These are phyloP conservation scores for Cokeromyces recurvatus DNA, from an alignment of 371 early-diverging fungal genomes.

Conservation along the genomic window DNA sequence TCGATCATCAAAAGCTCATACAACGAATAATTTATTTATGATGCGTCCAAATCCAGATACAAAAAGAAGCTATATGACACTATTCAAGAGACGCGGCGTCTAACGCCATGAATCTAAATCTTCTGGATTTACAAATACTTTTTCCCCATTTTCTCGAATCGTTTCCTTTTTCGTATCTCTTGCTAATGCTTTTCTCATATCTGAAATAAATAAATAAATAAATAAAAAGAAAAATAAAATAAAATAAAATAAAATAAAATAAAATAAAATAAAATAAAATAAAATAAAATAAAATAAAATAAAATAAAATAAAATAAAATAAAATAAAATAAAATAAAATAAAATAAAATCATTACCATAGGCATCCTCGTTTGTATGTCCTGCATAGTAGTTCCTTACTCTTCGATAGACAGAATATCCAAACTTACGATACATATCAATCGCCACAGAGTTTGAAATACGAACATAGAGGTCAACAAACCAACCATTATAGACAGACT, in stretches of 20 bases:
- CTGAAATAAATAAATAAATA: constrained; percentile 44
- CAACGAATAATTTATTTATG: constrained; percentile 40
- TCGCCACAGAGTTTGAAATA: constrained; percentile 91
- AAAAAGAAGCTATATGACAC: no score
- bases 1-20: constrained; percentile 25
- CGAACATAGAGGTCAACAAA: constrained; percentile 99
- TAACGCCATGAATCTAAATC: constrained; percentile 51
- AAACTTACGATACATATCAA: constrained; percentile 92
- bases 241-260: not conserved
- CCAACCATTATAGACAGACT: constrained; percentile 87
- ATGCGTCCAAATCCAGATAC: constrained; percentile 41
- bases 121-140: constrained; percentile 53
- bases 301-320: no score
- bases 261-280: not conserved
- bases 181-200: constrained; percentile 86
- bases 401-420: constrained; percentile 93
- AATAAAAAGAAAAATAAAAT: not conserved
- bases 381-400: constrained; percentile 88
- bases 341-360: constrained; percentile 56
- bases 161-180: constrained; percentile 71
- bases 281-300: not conserved
- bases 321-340: not conserved
- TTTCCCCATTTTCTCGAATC: constrained; percentile 59
- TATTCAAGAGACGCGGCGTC: not conserved
- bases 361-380: constrained; percentile 71